Conservation (phyloP, 345 rosid genomes). For the Clarkia xantiana region DNA sequence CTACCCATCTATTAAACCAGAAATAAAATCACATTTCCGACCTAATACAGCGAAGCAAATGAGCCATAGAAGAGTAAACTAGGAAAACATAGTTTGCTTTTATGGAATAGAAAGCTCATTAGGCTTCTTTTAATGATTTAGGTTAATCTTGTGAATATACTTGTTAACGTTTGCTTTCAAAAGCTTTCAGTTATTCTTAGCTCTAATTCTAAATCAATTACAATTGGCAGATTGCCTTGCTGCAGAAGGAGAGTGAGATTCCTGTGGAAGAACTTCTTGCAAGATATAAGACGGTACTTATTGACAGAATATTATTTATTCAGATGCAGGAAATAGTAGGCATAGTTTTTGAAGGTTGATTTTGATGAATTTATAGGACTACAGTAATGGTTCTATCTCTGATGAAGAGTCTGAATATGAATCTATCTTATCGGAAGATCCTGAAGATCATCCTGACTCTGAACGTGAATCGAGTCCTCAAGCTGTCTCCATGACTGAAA, state of each 20-base stretch:
- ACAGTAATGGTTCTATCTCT: constrained; percentile 33
- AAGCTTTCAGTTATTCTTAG: too few species aligned
- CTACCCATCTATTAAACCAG: too few species aligned
- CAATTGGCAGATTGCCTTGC: constrained; percentile 51
- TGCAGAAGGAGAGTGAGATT: constrained; percentile 85
- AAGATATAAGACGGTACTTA: constrained; percentile 88
- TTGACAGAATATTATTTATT: constrained; percentile 15
- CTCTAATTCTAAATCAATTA: not conserved
- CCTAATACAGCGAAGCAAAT: too few species aligned
- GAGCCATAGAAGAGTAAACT: too few species aligned
- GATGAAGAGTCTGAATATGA: constrained; percentile 61
- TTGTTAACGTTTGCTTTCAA: not conserved
- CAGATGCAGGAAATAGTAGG: constrained; percentile 2
- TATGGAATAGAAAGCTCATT: too few species aligned
- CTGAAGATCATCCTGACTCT: constrained; percentile 19
- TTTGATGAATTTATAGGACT: constrained; percentile 36
- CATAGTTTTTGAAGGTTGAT: constrained; percentile 12
- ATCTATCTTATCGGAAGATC: constrained; percentile 48
- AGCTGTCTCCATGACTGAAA: constrained; percentile 26
- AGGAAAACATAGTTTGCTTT: too few species aligned
- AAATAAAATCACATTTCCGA: too few species aligned
- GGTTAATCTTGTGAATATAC: not conserved
- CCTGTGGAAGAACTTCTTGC: constrained; percentile 79
- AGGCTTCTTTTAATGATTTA: not conserved
- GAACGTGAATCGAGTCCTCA: constrained; percentile 22